Conservation (phyloP, 2,329 filamentous ascomycete genomes). For the Trichophyton rubrum region DNA sequence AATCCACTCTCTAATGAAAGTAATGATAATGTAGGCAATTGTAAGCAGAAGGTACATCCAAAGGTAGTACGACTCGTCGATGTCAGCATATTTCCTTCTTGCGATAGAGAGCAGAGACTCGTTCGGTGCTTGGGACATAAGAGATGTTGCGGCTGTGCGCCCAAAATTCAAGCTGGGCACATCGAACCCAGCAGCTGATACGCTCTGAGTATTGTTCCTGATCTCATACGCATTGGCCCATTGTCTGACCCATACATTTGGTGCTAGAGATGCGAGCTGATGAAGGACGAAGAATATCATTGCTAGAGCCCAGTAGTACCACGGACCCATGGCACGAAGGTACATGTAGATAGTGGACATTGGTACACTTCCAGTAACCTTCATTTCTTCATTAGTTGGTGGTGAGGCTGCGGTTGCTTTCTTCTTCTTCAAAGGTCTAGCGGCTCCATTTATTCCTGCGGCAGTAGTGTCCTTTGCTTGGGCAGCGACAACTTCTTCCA, state of each 20-base stretch:
- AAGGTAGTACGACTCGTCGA: slow-evolving; percentile 76
- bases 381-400: slow-evolving; percentile 54
- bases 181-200: slow-evolving; percentile 13
- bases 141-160: slow-evolving; percentile 23
- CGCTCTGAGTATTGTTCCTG: slow-evolving; percentile 26
- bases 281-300: slow-evolving; percentile 64
- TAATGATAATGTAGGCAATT: slow-evolving; percentile 62
- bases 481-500: slow-evolving; percentile 49
- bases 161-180: slow-evolving; percentile 27
- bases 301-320: slow-evolving; percentile 85
- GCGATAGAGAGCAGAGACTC: slow-evolving; percentile 12
- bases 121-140: slow-evolving; percentile 21
- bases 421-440: slow-evolving; percentile 27
- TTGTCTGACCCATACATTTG: slow-evolving; percentile 85
- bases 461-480: slow-evolving; percentile 36
- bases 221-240: slow-evolving; percentile 83
- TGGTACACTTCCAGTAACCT: slow-evolving; percentile 77
- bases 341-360: slow-evolving; percentile 78
- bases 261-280: slow-evolving; percentile 73
- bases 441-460: slow-evolving; percentile 32
- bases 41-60: slow-evolving; percentile 71
- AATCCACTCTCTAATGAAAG: slow-evolving; percentile 70
- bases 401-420: slow-evolving; percentile 31
- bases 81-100: slow-evolving; percentile 33
- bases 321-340: slow-evolving; percentile 79